Evolutionary conservation across 352 stramenopile species (phyloP), one percentile per base, ranked within the genome.

Genomic region (Phytophthora palmivora): DNA sequence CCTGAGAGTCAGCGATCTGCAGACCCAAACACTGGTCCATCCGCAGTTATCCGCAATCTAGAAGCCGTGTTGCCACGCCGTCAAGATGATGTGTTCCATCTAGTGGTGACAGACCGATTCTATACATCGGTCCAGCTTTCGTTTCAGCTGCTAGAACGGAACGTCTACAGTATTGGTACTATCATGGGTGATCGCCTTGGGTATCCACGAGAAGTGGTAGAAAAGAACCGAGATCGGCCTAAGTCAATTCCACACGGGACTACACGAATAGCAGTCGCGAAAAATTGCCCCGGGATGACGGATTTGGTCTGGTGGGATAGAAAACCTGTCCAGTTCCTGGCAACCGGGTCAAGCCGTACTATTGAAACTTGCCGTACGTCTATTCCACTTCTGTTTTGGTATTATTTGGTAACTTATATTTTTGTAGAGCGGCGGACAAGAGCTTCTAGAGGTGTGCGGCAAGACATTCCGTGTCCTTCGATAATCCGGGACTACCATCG

Each of bases 291-390:
- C 7, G 0, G 11, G 0, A 49, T 63, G 54, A 55, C 54, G 0
- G 33, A 5, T 6, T 3, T 43, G 6, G 10, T 49, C 0, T 63
- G 54, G 43, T 55, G 43, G 54, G 43, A 63, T n/a, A 32, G 44
- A 28, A 54, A 48, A 4, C 54, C 43, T n/a, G 54, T 63, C 0
- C 54, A 49, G 18, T 30, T 63, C 8, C 11, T 54, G 18, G 33
- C 21, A 0, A 49, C 43, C 1, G 34, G 44, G 5, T 43, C 18
- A 8, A 63, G 54, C 34, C 16, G 54, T 22, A 11, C 14, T 1
- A 53, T 47, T 18, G n/a, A 61, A 33, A 33, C 50, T 6, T 49
- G 50, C 26, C 10, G 37, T 58, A 58, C 6, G 50, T 42, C 14
- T 11, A 32, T n/a, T n/a, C n/a, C n/a, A n/a, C n/a, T n/a, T n/a